phyloP scores from a whole-genome alignment of 345 rosid species.

The Eucalyptus fibrosa region DNA sequence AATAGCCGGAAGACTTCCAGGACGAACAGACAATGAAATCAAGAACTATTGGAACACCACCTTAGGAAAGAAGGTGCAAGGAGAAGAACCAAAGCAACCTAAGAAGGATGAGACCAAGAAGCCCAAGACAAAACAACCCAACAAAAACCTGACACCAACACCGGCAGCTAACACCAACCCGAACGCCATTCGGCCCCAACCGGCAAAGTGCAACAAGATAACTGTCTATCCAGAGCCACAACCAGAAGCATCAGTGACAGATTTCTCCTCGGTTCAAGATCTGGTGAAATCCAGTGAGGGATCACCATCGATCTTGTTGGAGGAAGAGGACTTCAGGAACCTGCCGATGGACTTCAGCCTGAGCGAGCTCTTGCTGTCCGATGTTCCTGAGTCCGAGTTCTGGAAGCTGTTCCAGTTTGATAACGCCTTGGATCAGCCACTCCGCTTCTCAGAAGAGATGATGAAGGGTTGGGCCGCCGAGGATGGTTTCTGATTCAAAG shows the following conservation, averaged over 20 bases:
- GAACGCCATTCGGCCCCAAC: background rate
- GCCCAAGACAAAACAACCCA: background rate
- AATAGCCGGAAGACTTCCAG: conserved; percentile 32
- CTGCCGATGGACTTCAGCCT: background rate
- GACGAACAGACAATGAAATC: conserved; percentile 43
- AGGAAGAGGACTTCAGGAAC: background rate
- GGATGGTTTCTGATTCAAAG: background rate
- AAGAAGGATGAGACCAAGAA: background rate
- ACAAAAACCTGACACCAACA: background rate
- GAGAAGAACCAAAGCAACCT: background rate
- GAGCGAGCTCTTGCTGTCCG: conserved; percentile 2
- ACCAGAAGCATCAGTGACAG: background rate
- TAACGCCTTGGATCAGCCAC: background rate
- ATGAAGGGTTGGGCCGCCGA: background rate
- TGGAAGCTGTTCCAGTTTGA: conserved; percentile 2
- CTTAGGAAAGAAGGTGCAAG: conserved; percentile 6
- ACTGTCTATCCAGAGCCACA: background rate
- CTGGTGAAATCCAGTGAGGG: background rate
- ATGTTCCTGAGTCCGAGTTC: conserved; percentile 3
- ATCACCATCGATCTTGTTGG: background rate
- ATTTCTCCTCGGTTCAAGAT: background rate
- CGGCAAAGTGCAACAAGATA: background rate
- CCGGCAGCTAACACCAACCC: background rate
- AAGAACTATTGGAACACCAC: conserved; percentile 38
- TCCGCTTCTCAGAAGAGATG: conserved; percentile 2